Evolutionary conservation across 768 basidiomycete genomes (phyloP).

Genomic region (Rhizopogon vulgaris): DNA sequence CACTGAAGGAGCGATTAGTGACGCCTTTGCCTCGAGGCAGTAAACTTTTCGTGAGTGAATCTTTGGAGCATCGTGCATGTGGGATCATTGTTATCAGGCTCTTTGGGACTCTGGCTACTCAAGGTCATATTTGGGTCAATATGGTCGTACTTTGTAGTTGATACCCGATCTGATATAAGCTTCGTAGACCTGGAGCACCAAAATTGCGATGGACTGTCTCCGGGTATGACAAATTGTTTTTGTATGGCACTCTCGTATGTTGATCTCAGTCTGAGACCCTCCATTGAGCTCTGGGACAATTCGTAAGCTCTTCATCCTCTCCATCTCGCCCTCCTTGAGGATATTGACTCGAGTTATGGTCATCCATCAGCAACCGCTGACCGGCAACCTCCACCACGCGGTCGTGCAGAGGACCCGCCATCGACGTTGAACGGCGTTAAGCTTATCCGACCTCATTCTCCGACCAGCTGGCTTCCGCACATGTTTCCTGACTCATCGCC

Average conservation of each 20-base stretch:
- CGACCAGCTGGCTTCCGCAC: background rate
- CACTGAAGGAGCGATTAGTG: conserved; percentile 17
- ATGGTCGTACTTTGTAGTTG: too few species aligned
- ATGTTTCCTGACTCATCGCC: conserved; percentile 17
- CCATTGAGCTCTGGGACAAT: background rate
- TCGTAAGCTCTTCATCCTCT: too few species aligned
- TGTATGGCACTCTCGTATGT: background rate
- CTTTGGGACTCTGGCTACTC: conserved; percentile 25
- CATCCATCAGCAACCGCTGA: background rate
- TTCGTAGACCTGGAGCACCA: conserved; percentile 19
- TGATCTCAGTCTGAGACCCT: background rate
- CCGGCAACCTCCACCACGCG: background rate
- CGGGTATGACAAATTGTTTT: background rate
- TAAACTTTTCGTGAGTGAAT: conserved; percentile 21
- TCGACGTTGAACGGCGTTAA: background rate
- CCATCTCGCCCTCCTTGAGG: too few species aligned
- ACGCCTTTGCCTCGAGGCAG: conserved; percentile 19
- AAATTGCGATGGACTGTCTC: conserved; percentile 13
- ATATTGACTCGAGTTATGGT: background rate
- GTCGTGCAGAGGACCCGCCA: background rate
- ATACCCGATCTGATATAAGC: background rate
- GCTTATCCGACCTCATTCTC: background rate
- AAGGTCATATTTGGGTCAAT: conserved; percentile 18
- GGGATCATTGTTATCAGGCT: conserved; percentile 13
- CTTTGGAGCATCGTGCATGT: background rate